These are phyloP conservation scores for Pseudoneurospora amorphoporcata DNA, from an alignment of 495 filamentous ascomycete species.

Conservation along the genomic window DNA sequence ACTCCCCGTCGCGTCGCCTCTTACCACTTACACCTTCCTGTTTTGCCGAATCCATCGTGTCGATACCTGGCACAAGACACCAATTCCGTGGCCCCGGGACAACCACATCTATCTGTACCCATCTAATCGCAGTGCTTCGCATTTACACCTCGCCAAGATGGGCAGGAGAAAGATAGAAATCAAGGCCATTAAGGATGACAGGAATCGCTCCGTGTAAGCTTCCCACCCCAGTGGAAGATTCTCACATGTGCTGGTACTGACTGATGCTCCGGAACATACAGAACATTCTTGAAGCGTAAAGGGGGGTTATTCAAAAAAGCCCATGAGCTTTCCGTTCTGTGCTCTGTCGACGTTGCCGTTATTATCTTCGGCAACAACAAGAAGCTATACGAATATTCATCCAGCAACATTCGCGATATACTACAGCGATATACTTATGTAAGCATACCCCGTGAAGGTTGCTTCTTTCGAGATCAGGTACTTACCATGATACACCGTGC, in stretches of 20 bases:
- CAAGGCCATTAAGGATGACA: conserved; percentile 98
- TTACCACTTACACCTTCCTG: not conserved
- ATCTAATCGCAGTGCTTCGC: not conserved
- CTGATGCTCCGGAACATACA: conserved; percentile 57
- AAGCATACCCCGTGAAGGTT: conserved; percentile 28
- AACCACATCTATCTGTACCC: not conserved
- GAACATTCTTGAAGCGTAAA: conserved; percentile 97
- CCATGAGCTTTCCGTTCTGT: conserved; percentile 94
- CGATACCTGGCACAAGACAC: not conserved
- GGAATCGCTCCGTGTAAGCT: conserved; percentile 96
- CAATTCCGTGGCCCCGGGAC: conserved; percentile 1
- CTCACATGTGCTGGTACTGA: conserved; percentile 82
- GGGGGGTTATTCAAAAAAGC: conserved; percentile 99
- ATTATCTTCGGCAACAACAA: conserved; percentile 98
- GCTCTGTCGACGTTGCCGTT: conserved; percentile 95
- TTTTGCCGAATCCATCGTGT: not conserved
- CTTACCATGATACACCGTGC: conserved; percentile 18
- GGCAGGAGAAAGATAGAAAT: conserved; percentile 86
- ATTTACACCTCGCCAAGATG: conserved; percentile 33
- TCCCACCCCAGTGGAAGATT: conserved; percentile 54
- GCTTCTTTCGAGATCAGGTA: conserved; percentile 1
- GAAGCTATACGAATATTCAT: conserved; percentile 96
- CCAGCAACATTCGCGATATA: conserved; percentile 82
- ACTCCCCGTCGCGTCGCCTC: not conserved
- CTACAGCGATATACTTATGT: conserved; percentile 83